Percentiles rank a stretch among this genome's conserved stretches.
These are phyloP conservation scores for Torulaspora maleeae DNA, from an alignment of 805 yeast genomes.

Conservation along the genomic window DNA sequence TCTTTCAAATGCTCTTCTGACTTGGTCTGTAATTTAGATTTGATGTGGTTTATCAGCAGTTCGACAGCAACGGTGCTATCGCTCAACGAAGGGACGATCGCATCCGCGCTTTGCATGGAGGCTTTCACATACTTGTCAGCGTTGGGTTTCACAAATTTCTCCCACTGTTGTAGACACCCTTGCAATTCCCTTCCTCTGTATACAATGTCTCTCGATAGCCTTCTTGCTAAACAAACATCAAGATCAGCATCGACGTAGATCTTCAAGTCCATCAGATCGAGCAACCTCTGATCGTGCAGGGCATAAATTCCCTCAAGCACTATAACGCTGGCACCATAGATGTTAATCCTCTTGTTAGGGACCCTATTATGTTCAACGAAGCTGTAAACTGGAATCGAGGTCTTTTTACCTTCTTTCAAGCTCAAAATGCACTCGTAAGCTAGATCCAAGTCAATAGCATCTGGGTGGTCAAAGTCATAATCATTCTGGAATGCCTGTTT, in stretches of 20 bases:
- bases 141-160: constrained; percentile 84
- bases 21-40: constrained; percentile 61
- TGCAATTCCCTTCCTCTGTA: constrained; percentile 78
- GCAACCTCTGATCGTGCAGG: constrained; percentile 60
- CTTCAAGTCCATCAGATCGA: constrained; percentile 76
- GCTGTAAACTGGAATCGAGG: constrained; percentile 66
- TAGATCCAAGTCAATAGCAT: constrained; percentile 74
- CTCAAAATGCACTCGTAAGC: constrained; percentile 57
- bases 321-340: constrained; percentile 92
- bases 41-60: constrained; percentile 73
- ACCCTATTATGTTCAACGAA: constrained; percentile 57
- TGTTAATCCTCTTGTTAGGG: constrained; percentile 61
- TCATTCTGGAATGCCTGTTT: constrained; percentile 60
- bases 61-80: constrained; percentile 78
- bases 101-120: constrained; percentile 73
- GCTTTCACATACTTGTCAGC: constrained; percentile 51
- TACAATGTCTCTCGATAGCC: constrained; percentile 81
- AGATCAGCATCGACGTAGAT: constrained; percentile 91
- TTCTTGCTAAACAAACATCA: constrained; percentile 85
- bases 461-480: constrained; percentile 84
- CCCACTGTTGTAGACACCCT: constrained; percentile 89
- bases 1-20: constrained; percentile 63
- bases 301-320: constrained; percentile 91
- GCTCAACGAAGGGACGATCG: constrained; percentile 85
- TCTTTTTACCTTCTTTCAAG: constrained; percentile 65